Conservation (phyloP, 2,329 filamentous ascomycete genomes). For the Xylariaceae sp. region DNA sequence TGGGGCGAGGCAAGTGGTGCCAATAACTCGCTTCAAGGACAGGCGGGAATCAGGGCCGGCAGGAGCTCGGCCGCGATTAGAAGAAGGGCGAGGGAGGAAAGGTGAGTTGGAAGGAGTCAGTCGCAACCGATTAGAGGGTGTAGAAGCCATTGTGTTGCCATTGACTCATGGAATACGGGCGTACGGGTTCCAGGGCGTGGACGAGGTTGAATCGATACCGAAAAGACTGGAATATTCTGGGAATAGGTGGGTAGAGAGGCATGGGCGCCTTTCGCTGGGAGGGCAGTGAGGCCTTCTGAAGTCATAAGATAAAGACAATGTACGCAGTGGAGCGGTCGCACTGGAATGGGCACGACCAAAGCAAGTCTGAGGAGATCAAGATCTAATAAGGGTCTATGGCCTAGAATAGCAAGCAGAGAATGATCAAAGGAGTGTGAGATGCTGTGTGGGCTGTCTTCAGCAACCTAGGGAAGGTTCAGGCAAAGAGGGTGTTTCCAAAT, state of each 20-base stretch:
- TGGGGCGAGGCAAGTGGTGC: constrained; percentile 79
- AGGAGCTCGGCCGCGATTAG: constrained; percentile 44
- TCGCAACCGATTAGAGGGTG: constrained; percentile 59
- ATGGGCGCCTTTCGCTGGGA: constrained; percentile 13
- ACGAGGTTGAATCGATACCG: constrained; percentile 17
- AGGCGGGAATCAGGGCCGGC: constrained; percentile 58
- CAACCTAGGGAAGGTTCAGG: constrained; percentile 6
- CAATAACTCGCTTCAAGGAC: constrained; percentile 78
- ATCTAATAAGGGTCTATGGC: constrained; percentile 5
- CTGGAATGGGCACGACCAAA: too few relatives aligned
- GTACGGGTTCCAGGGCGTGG: constrained; percentile 3
- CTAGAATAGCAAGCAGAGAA: neutral
- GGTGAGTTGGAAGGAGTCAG: constrained; percentile 76
- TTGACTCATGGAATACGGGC: constrained; percentile 26
- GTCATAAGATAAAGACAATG: neutral
- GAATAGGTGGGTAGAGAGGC: constrained; percentile 13
- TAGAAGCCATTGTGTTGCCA: constrained; percentile 56
- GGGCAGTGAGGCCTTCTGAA: constrained; percentile 5
- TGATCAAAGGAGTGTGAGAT: neutral
- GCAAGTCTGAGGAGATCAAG: neutral
- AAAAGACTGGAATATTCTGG: constrained; percentile 17
- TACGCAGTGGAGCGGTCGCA: too few relatives aligned
- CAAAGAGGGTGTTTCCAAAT: neutral
- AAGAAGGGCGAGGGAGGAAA: constrained; percentile 59
- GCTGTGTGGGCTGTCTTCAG: neutral